Base-by-base conservation (phyloP, 768 basidiomycete species). In the Podaxis pistillaris region DNA sequence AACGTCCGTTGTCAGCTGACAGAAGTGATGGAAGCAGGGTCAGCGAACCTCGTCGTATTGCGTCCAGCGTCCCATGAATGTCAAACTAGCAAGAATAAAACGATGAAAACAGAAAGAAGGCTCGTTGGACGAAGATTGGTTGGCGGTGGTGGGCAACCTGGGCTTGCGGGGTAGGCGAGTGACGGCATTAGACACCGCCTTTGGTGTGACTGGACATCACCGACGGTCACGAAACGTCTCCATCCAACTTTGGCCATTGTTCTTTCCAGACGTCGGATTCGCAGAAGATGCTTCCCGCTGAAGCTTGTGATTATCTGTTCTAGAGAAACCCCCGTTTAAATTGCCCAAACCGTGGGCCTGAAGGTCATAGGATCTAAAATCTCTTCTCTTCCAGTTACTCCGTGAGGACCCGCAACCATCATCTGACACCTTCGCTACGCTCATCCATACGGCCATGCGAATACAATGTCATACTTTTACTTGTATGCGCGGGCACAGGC, bases 41-140 rank as follows among this genome's bases (percentile, higher is more conserved):
- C 60, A n/a, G 63, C 74, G 2, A 38, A 80, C 81, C 67, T 80
- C 79, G 54, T 82, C 81, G 65, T 78, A 75, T 63, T 82, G 79
- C 41, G 79, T 78, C 79, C 79, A 80, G 54, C 78, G 78, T 60
- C 74, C 75, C 72, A 74, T 74, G 38, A 53, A 40, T 36, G 57
- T 64, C 46, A 44, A 60, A 17, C 51, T 38, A 53, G 49, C 17
- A 46, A 46, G 44, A 46, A 22, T 9, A 46, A 22, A 44, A 19
- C 24, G 50, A 58, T 46, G 60, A 54, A 37, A 40, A 28, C 26
- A 51, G 62, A 58, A 47, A 64, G 41, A 54, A 53, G 51, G 26
- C 33, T 41, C 30, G 62, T 13, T 52, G 49, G 13, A 28, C 37
- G 28, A 55, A 44, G 62, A 36, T 47, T 36, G 47, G 57, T 60